Evolutionary conservation across 108 stramenopile species (phyloP).

Genomic region (Pseudonitzschia multistriata): DNA sequence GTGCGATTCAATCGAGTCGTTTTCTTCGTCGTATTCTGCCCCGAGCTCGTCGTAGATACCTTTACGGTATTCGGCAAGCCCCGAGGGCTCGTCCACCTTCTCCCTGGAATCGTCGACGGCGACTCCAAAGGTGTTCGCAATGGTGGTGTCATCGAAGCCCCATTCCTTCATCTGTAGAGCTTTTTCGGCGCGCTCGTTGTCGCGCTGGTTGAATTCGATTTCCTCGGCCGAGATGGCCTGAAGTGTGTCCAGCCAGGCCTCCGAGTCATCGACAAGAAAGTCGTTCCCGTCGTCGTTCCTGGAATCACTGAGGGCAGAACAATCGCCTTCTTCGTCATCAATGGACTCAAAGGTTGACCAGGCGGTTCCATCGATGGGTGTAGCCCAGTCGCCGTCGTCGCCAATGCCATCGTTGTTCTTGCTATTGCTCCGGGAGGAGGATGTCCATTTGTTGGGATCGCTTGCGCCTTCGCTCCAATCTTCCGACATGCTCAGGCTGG

Average conservation of each 20-base stretch:
- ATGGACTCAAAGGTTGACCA: conserved; percentile 68
- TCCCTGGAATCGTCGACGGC: conserved; percentile 25
- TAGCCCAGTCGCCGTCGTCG: conserved; percentile 44
- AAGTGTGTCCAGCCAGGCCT: conserved; percentile 77
- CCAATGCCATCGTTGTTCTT: neutral
- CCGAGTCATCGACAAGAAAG: conserved; percentile 39
- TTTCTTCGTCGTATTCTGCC: conserved; percentile 46
- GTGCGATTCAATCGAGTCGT: conserved; percentile 63
- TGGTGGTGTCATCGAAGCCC: conserved; percentile 62
- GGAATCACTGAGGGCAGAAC: no score
- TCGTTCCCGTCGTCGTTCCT: no score
- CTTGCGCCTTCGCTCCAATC: conserved; percentile 3
- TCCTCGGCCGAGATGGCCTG: conserved; percentile 66
- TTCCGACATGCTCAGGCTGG: neutral
- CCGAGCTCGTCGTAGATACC: neutral
- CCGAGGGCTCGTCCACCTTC: conserved; percentile 37
- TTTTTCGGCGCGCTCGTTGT: conserved; percentile 77
- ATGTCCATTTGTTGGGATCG: conserved; percentile 35
- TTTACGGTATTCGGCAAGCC: neutral
- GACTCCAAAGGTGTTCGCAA: conserved; percentile 40
- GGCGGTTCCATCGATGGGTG: conserved; percentile 58
- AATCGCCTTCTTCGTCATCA: conserved; percentile 18
- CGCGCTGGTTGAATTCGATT: conserved; percentile 61
- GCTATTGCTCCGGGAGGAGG: neutral
- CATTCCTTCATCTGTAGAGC: conserved; percentile 80